Conservation (phyloP, 2,329 filamentous ascomycete species). For the Aspergillus tamarii region DNA sequence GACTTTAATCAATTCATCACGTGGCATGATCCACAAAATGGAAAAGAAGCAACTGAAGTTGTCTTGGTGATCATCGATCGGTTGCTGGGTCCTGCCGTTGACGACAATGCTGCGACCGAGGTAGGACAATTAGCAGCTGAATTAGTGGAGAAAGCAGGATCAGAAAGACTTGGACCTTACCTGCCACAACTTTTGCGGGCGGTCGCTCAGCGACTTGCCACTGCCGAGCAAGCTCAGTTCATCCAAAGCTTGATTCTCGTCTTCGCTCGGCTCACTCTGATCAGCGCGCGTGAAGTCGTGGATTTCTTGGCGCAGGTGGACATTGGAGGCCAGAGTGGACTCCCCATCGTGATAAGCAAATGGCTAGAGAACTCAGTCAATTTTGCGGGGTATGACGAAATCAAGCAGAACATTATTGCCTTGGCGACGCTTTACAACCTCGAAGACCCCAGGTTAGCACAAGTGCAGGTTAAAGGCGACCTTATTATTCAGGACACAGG, state of each 20-base stretch:
- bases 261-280: constrained; percentile 85
- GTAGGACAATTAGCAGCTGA: constrained; percentile 93
- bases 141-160: constrained; percentile 91
- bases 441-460: constrained; percentile 75
- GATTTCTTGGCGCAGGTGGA: constrained; percentile 86
- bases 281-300: constrained; percentile 84
- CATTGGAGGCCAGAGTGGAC: constrained; percentile 73
- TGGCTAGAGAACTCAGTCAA: constrained; percentile 97
- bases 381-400: constrained; percentile 98
- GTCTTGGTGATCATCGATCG: constrained; percentile 91
- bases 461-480: constrained; percentile 88
- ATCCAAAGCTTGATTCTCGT: constrained; percentile 96
- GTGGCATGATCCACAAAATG: constrained; percentile 76
- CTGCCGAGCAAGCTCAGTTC: constrained; percentile 81
- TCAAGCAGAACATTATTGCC: constrained; percentile 93
- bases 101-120: constrained; percentile 93
- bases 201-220: constrained; percentile 81
- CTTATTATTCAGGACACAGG: constrained; percentile 78
- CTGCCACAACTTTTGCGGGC: constrained; percentile 85
- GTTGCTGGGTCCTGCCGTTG: constrained; percentile 78
- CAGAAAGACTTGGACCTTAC: constrained; percentile 87
- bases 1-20: constrained; percentile 87
- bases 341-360: constrained; percentile 86
- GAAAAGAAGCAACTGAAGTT: constrained; percentile 83
- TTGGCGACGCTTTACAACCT: constrained; percentile 88